Conservation (phyloP, 257 asterid species). For the Penstemon davidsonii region DNA sequence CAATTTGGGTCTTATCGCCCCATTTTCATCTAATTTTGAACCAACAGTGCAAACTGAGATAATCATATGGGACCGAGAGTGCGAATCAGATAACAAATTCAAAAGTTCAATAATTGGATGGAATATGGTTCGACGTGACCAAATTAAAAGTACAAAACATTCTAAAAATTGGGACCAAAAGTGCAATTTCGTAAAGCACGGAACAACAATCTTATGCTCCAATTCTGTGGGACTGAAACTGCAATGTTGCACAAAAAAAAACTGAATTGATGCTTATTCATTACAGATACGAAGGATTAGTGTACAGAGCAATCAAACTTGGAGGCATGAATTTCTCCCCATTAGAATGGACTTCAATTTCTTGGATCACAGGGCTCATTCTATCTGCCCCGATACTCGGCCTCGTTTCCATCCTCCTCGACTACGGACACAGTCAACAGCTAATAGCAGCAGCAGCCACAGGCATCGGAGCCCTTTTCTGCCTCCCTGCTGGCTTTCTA, state of each 20-base stretch:
- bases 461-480: slow-evolving; percentile 74
- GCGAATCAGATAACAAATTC: too few relatives aligned
- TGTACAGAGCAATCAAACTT: slow-evolving; percentile 45
- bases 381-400: slow-evolving; percentile 72
- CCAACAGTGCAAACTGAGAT: too few relatives aligned
- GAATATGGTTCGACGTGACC: too few relatives aligned
- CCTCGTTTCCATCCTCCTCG: slow-evolving; percentile 60
- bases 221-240: too few relatives aligned
- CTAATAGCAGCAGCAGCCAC: slow-evolving; percentile 73
- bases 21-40: too few relatives aligned
- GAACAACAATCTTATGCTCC: too few relatives aligned
- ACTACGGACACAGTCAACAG: slow-evolving; percentile 61
- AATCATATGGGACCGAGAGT: too few relatives aligned
- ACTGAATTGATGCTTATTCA: background rate
- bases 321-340: slow-evolving; percentile 54
- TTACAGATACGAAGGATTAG: slow-evolving; percentile 64
- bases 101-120: too few relatives aligned
- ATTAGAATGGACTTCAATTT: slow-evolving; percentile 71
- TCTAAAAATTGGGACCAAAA: too few relatives aligned
- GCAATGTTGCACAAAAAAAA: background rate
- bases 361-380: slow-evolving; percentile 75
- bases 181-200: too few relatives aligned
- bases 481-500: slow-evolving; percentile 86
- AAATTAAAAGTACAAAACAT: too few relatives aligned
- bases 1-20: too few relatives aligned